phyloP scores from a whole-genome alignment of 129 eudicot genomes.

The Helianthus tuberosus region DNA sequence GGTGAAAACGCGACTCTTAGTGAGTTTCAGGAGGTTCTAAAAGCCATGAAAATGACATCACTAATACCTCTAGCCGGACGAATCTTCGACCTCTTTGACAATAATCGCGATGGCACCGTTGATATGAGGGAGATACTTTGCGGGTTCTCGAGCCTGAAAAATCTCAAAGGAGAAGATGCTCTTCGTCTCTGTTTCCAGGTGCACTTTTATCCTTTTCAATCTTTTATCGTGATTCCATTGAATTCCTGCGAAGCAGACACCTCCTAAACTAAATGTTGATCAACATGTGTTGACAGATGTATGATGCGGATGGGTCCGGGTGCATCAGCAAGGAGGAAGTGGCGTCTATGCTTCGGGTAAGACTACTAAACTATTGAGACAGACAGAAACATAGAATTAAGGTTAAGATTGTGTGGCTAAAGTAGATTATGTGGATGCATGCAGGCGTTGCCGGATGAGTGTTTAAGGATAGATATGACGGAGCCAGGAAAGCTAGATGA shows the following conservation, averaged over 20 bases:
- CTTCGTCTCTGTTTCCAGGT: conserved; percentile 90
- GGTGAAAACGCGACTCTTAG: conserved; percentile 74
- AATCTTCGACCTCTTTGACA: conserved; percentile 72
- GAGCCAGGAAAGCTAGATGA: conserved; percentile 85
- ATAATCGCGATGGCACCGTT: conserved; percentile 79
- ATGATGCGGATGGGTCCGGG: conserved; percentile 81
- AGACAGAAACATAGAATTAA: background rate
- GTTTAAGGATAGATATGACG: conserved; percentile 67
- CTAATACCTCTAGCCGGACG: conserved; percentile 71
- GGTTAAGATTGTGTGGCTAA: background rate
- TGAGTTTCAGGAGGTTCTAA: conserved; percentile 67
- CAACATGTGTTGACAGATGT: conserved; percentile 57
- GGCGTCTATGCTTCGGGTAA: conserved; percentile 83
- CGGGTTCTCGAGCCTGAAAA: conserved; percentile 75
- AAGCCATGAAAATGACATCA: conserved; percentile 74
- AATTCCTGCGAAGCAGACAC: too few species aligned
- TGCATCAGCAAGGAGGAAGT: conserved; percentile 86
- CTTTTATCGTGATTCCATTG: too few species aligned
- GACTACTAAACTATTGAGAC: background rate
- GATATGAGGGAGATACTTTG: conserved; percentile 88
- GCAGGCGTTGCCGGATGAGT: conserved; percentile 83
- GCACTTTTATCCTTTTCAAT: too few species aligned
- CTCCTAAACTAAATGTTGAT: background rate
- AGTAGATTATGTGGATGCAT: background rate
- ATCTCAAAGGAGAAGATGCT: conserved; percentile 77